Percentiles rank a stretch among this genome's conserved stretches.
Evolutionary conservation across 805 yeast genomes (phyloP).

Genomic region (Isabelozyma gotoi): DNA sequence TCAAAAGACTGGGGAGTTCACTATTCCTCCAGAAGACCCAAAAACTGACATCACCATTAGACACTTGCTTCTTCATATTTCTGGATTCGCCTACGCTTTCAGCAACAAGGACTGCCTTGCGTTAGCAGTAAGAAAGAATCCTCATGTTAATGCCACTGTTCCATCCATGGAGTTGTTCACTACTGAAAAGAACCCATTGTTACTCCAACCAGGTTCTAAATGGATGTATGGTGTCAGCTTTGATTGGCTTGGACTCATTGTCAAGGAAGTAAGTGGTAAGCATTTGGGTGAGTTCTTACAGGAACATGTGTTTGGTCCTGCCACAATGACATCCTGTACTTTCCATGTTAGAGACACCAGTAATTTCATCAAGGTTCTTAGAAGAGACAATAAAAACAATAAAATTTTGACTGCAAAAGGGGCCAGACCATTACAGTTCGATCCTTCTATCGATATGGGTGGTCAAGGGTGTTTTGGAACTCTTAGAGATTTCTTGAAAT

Average conservation of each 20-base stretch:
- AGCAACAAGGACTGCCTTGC: conserved; percentile 25
- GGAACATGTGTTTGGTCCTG: conserved; percentile 29
- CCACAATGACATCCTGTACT: conserved; percentile 31
- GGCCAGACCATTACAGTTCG: conserved; percentile 14
- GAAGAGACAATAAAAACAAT: conserved; percentile 13
- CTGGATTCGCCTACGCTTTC: conserved; percentile 38
- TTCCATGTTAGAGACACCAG: conserved; percentile 15
- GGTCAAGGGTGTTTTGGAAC: conserved; percentile 44
- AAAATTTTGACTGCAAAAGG: conserved; percentile 7
- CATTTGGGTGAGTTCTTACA: conserved; percentile 30
- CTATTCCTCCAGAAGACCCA: conserved; percentile 21
- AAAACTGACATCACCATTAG: conserved; percentile 21
- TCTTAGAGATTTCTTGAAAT: conserved; percentile 36
- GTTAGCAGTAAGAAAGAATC: conserved; percentile 17
- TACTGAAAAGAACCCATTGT: conserved; percentile 24
- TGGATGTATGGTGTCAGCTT: conserved; percentile 38
- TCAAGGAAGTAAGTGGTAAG: conserved; percentile 32
- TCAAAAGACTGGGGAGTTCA: conserved; percentile 21
- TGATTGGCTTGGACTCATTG: conserved; percentile 40
- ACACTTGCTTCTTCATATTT: conserved; percentile 28
- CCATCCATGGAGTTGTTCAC: conserved; percentile 24
- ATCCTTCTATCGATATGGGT: conserved; percentile 36
- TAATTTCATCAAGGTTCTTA: conserved; percentile 14
- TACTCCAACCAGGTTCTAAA: conserved; percentile 37
- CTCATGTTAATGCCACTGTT: conserved; percentile 13